Percentiles rank a stretch among this genome's conserved stretches.
Evolutionary conservation across 257 asterid species (phyloP).

Genomic region (Forsythia suspensa): DNA sequence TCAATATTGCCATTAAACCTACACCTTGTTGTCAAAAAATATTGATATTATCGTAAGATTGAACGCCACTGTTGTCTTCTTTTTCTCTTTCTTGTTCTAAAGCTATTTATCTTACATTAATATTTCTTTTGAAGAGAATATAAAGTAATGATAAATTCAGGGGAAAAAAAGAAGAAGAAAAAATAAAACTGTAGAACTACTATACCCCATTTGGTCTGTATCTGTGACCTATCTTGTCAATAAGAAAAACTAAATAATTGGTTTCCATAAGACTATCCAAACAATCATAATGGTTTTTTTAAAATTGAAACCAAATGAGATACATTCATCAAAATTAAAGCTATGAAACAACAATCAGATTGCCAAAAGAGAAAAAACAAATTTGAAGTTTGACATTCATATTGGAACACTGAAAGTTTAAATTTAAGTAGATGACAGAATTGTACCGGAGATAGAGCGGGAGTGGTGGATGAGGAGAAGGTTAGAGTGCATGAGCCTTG

Average conservation of each 20-base stretch:
- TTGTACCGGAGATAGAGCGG: constrained; percentile 61
- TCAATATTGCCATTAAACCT: neutral
- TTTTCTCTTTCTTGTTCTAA: neutral
- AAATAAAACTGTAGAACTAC: neutral
- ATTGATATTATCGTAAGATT: neutral
- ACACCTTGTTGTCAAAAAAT: neutral
- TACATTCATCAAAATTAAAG: neutral
- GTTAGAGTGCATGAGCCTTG: constrained; percentile 69
- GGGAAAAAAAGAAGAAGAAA: neutral
- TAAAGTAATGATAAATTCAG: neutral
- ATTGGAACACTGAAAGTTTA: neutral
- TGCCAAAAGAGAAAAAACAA: neutral
- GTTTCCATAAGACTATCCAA: neutral
- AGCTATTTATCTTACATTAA: neutral
- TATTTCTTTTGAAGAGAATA: neutral
- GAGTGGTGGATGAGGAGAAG: constrained; percentile 82
- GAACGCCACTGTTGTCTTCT: neutral
- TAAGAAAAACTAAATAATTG: neutral
- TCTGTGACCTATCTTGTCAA: neutral
- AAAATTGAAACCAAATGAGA: neutral
- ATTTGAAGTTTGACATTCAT: neutral
- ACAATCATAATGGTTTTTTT: neutral
- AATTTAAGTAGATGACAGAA: constrained; percentile 4
- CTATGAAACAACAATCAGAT: neutral
- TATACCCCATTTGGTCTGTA: neutral